These are phyloP conservation scores for Candida fluviatilis DNA, from an alignment of 805 yeast species.

Conservation along the genomic window DNA sequence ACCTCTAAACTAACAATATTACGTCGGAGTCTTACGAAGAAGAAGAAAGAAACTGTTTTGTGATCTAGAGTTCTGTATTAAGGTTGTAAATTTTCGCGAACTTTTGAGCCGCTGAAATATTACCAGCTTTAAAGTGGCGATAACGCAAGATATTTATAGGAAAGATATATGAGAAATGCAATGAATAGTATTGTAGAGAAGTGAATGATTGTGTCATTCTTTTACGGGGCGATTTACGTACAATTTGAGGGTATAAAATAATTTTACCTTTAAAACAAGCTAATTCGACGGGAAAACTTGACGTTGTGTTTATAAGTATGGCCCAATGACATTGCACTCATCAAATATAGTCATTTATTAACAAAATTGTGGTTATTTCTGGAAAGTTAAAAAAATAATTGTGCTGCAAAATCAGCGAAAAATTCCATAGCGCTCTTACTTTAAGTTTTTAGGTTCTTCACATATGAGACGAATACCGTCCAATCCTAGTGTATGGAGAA, in stretches of 20 bases:
- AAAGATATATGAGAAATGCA: neutral
- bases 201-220: neutral
- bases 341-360: no score
- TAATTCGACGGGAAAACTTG: neutral
- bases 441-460: no score
- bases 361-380: neutral
- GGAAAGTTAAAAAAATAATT: no score
- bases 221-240: neutral
- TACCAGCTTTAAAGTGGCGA: neutral
- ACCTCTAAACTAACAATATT: neutral
- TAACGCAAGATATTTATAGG: neutral
- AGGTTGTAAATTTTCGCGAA: neutral
- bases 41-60: no score
- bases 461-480: neutral
- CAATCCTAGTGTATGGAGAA: neutral
- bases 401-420: neutral
- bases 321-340: neutral
- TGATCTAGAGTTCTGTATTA: no score
- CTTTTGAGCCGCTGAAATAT: neutral
- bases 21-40: no score
- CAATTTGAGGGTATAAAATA: neutral
- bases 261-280: neutral
- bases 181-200: neutral
- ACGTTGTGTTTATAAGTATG: neutral
- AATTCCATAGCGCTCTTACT: no score